Evolutionary conservation across 306 rosid genomes (phyloP), one percentile per base, ranked within the genome.

Genomic region (Carpinus viminea): DNA sequence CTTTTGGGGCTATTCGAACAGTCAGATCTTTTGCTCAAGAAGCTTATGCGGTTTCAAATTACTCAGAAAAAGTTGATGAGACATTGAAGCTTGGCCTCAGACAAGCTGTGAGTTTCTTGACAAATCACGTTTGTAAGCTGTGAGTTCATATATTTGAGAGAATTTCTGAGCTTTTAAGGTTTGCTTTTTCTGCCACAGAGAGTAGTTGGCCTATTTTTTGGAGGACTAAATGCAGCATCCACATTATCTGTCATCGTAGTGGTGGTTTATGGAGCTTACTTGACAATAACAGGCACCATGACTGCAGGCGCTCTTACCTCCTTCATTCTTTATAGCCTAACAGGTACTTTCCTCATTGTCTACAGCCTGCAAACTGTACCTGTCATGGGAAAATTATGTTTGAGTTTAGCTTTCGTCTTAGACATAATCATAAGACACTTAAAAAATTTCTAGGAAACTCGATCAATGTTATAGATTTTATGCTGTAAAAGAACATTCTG

Each of bases 11-110:
- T 8, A 62, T 85, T 26, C 81, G 88, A 38, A 85, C 88, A 3
- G 88, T 85, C 56, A 80, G 86, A 79, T 85, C 88, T 18, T 85
- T 85, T 69, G 86, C 88, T 79, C 88, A 82, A 85, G 88, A 85
- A 52, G 71, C 36, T 36, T 72, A 82, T 54, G 79, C 84, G 36
- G 47, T 79, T 55, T 82, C 84, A 15, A 81, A 75, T 53, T 85
- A 85, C 88, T 82, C 88, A 28, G 82, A 85, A 68, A 85, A 85
- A 73, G 88, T 85, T 28, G 86, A 85, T 57, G 84, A 82, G 82
- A 79, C 88, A 9, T 72, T 85, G 82, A 69, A 79, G 47, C 88
- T 85, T 57, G 88, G 88, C 76, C 75, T 85, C 38, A 82, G 50
- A 79, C 88, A 85, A 85, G 86, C 88, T 36, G 88, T 85, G 79